phyloP scores from a whole-genome alignment of 2,329 filamentous ascomycete genomes.

The Escovopsis weberi region DNA sequence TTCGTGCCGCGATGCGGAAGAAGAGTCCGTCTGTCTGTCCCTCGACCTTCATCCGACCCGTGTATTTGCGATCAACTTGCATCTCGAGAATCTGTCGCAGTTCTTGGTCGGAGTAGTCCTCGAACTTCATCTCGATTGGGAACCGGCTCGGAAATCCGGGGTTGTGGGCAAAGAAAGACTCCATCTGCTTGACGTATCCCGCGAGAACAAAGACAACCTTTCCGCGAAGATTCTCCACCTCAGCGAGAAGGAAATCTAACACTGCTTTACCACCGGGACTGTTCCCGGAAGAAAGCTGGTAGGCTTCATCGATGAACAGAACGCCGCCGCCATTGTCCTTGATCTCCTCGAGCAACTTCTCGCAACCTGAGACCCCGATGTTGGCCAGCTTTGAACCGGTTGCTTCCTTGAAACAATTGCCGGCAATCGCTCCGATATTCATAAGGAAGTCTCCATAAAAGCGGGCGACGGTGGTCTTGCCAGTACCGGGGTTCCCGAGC shows the following conservation, averaged over 20 bases:
- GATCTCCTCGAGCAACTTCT: constrained; percentile 35
- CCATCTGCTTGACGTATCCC: constrained; percentile 62
- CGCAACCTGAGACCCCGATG: constrained; percentile 41
- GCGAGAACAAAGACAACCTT: constrained; percentile 60
- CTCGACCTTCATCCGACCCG: constrained; percentile 42
- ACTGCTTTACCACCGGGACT: constrained; percentile 44
- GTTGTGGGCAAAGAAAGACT: constrained; percentile 61
- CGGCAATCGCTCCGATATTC: constrained; percentile 46
- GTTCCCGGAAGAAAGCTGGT: constrained; percentile 51
- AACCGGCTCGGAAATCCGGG: constrained; percentile 56
- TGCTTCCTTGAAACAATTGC: constrained; percentile 46
- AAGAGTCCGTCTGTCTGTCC: constrained; percentile 45
- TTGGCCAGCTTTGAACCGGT: constrained; percentile 53
- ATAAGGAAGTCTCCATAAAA: constrained; percentile 53
- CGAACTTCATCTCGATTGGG: constrained; percentile 49
- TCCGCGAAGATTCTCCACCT: constrained; percentile 57
- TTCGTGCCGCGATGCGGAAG: constrained; percentile 44
- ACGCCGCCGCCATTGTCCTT: constrained; percentile 48
- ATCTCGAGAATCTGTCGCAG: constrained; percentile 45
- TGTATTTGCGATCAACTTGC: constrained; percentile 39
- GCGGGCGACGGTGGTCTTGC: constrained; percentile 66
- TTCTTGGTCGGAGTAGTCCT: constrained; percentile 54
- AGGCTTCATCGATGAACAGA: constrained; percentile 67
- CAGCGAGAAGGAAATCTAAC: constrained; percentile 55
- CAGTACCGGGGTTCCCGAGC: constrained; percentile 63